These are phyloP conservation scores for Solanum medicagineum DNA, from an alignment of 257 asterid species.

Conservation along the genomic window DNA sequence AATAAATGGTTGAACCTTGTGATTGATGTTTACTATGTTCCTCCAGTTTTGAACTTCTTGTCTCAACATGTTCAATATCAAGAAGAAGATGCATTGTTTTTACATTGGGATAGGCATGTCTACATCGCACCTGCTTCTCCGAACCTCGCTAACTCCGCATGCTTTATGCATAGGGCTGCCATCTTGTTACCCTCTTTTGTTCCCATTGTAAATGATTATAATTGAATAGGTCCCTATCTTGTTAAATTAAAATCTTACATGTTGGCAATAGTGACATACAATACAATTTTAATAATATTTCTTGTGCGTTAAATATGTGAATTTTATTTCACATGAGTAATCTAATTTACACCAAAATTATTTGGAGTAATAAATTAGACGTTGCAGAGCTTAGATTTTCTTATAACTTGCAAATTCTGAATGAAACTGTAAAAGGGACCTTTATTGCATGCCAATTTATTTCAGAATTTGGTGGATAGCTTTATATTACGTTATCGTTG, in stretches of 20 bases:
- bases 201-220: not conserved
- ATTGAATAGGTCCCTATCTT: not conserved
- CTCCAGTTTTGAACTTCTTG: not conserved
- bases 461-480: not conserved
- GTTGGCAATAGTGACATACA: not conserved
- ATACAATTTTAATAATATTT: not conserved
- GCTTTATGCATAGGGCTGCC: not conserved
- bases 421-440: not conserved
- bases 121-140: not conserved
- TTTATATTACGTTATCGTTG: not conserved
- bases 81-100: not conserved
- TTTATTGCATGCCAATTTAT: not conserved
- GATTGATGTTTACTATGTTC: not conserved
- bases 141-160: not conserved
- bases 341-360: not conserved
- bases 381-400: too few species aligned
- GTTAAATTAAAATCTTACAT: not conserved
- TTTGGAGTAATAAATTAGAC: not conserved
- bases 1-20: slow-evolving; percentile 2
- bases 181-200: not conserved
- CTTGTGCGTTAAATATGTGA: not conserved
- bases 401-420: too few species aligned
- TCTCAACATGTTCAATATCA: not conserved
- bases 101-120: not conserved
- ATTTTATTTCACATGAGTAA: not conserved